Conservation (phyloP, 176 grass and related monocot genomes). For the Echinochloa phyllopogon region DNA sequence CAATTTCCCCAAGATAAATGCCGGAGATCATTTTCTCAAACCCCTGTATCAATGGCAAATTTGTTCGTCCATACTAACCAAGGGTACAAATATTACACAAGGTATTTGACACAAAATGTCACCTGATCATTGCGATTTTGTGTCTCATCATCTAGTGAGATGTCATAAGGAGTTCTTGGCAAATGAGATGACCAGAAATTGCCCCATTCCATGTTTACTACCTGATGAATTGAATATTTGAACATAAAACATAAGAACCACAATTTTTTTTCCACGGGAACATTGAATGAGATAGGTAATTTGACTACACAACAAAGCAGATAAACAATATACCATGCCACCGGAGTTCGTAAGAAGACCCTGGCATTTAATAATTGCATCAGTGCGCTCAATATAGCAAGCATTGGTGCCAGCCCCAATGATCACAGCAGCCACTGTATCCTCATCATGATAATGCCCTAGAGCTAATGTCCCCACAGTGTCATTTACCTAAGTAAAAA, state of each 20-base stretch:
- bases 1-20: conserved; percentile 94
- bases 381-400: conserved; percentile 90
- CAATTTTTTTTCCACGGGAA: background rate
- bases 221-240: conserved; percentile 52
- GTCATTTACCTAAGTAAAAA: conserved; percentile 83
- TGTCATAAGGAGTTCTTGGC: conserved; percentile 86
- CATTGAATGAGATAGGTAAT: conserved; percentile 28
- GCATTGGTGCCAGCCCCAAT: conserved; percentile 92
- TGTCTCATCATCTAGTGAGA: conserved; percentile 74
- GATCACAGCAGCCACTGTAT: conserved; percentile 90
- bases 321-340: conserved; percentile 81
- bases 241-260: conserved; percentile 28
- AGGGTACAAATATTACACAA: background rate
- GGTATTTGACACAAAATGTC: conserved; percentile 10
- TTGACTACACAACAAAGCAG: conserved; percentile 30
- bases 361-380: conserved; percentile 95
- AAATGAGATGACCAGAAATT: conserved; percentile 98
- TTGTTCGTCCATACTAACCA: background rate
- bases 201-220: conserved; percentile 99
- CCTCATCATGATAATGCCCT: conserved; percentile 82
- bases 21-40: conserved; percentile 99
- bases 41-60: conserved; percentile 50
- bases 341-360: conserved; percentile 86
- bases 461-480: conserved; percentile 96
- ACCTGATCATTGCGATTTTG: conserved; percentile 92